Percentiles rank a stretch among this genome's conserved stretches.
phyloP scores from a whole-genome alignment of 768 basidiomycete species.

The Clavaria fumosa region DNA sequence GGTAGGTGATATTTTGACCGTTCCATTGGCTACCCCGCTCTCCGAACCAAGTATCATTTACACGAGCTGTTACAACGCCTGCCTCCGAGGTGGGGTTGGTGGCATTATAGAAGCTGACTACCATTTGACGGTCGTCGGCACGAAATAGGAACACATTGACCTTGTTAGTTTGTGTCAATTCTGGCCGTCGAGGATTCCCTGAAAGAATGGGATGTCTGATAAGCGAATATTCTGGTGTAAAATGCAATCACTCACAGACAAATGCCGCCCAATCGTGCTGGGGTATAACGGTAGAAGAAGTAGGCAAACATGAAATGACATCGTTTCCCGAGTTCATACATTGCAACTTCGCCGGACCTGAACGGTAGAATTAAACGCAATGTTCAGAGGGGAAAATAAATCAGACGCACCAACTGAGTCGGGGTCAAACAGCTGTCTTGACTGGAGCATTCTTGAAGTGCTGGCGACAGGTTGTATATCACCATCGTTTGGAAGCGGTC shows the following conservation, averaged over 20 bases:
- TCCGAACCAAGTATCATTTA: constrained; percentile 70
- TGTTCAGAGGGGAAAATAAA: constrained; percentile 2
- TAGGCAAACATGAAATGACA: constrained; percentile 68
- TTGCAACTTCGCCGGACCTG: constrained; percentile 27
- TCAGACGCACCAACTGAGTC: constrained; percentile 18
- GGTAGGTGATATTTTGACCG: constrained; percentile 40
- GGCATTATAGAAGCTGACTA: constrained; percentile 28
- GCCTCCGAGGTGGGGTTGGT: constrained; percentile 36
- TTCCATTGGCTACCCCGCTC: constrained; percentile 31
- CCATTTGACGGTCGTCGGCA: constrained; percentile 42
- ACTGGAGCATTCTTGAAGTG: constrained; percentile 18
- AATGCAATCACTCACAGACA: constrained; percentile 48
- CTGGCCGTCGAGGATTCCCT: constrained; percentile 68
- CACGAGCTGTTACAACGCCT: constrained; percentile 35
- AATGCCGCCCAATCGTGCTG: constrained; percentile 67
- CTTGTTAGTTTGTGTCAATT: constrained; percentile 40
- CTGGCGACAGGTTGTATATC: constrained; percentile 10
- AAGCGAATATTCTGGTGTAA: constrained; percentile 9
- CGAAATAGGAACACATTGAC: constrained; percentile 72
- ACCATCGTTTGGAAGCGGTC: constrained; percentile 12
- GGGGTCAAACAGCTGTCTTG: constrained; percentile 26
- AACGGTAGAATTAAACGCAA: constrained; percentile 4
- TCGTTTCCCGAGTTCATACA: constrained; percentile 56
- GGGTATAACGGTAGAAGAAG: constrained; percentile 32
- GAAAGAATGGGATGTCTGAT: constrained; percentile 6